Percentiles rank a stretch among this genome's conserved stretches.
phyloP scores from a whole-genome alignment of 2,329 filamentous ascomycete genomes.

The Epichloe typhina region DNA sequence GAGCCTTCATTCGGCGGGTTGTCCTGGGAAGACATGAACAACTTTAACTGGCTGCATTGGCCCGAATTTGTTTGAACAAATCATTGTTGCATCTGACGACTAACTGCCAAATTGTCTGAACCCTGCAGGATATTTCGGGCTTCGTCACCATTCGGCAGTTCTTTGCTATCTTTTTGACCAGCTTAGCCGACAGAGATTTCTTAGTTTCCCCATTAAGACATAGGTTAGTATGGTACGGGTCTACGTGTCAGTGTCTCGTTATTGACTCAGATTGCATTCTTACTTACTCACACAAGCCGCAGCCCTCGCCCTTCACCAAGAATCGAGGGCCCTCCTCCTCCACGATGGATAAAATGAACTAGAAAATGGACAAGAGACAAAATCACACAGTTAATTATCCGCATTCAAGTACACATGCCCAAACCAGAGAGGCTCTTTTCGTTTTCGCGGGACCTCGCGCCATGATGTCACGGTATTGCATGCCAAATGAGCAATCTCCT shows the following conservation, averaged over 20 bases:
- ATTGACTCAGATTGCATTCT: not conserved
- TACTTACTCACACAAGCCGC: conserved; percentile 23
- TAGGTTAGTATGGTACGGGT: conserved; percentile 32
- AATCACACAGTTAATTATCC: too few relatives aligned
- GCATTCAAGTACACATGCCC: too few relatives aligned
- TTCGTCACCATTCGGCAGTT: not conserved
- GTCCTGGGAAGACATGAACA: conserved; percentile 45
- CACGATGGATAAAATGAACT: too few relatives aligned
- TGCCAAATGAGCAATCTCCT: too few relatives aligned
- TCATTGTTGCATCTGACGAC: not conserved
- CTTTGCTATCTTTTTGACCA: not conserved
- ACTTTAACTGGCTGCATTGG: conserved; percentile 44
- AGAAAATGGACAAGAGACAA: too few relatives aligned
- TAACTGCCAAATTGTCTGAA: not conserved
- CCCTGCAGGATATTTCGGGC: not conserved
- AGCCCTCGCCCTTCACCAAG: conserved; percentile 34
- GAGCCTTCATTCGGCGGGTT: conserved; percentile 41
- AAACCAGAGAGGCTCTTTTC: too few relatives aligned
- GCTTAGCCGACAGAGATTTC: conserved; percentile 15
- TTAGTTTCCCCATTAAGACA: conserved; percentile 31
- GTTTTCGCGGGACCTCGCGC: too few relatives aligned
- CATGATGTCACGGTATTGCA: too few relatives aligned
- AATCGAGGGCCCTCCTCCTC: conserved; percentile 26
- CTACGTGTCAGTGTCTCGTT: conserved; percentile 9
- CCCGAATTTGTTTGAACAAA: conserved; percentile 23